Conservation (phyloP, 2,329 filamentous ascomycete genomes). For the Pyrenochaeta sp. region DNA sequence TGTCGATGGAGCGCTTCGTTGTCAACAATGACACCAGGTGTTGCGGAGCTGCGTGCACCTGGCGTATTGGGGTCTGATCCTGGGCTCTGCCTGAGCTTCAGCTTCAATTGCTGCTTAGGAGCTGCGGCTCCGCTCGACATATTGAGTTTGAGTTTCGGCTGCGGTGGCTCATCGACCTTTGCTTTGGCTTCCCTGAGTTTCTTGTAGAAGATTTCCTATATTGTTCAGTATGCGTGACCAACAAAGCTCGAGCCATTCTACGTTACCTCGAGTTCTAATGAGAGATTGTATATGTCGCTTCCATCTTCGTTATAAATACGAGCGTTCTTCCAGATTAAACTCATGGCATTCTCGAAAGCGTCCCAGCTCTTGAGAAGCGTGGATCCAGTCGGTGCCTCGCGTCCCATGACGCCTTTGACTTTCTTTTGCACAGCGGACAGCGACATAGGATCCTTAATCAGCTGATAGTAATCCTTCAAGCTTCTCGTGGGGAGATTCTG, state of each 20-base stretch:
- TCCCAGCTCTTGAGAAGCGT: conserved; percentile 85
- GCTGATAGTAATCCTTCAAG: conserved; percentile 84
- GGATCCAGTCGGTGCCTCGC: conserved; percentile 65
- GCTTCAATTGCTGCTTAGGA: conserved; percentile 65
- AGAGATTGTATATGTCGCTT: conserved; percentile 81
- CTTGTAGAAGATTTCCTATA: conserved; percentile 72
- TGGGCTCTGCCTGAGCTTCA: conserved; percentile 61
- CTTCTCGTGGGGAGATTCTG: conserved; percentile 77
- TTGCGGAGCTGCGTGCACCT: conserved; percentile 51
- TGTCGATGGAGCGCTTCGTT: conserved; percentile 63
- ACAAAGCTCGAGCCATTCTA: not conserved
- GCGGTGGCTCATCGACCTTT: conserved; percentile 74
- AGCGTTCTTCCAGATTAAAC: conserved; percentile 86
- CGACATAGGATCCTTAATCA: conserved; percentile 83
- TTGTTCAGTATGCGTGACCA: conserved; percentile 20
- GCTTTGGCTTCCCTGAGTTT: conserved; percentile 76
- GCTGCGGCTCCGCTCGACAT: conserved; percentile 56
- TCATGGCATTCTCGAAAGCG: conserved; percentile 80
- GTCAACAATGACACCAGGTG: conserved; percentile 62
- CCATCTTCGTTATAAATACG: conserved; percentile 91
- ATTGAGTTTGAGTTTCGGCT: conserved; percentile 83
- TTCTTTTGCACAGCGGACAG: conserved; percentile 80
- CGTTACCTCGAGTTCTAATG: conserved; percentile 80
- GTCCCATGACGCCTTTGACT: conserved; percentile 73
- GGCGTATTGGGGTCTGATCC: conserved; percentile 51